A percentile compares a stretch with the other conserved stretches of the same genome.
phyloP scores from a whole-genome alignment of 2,329 filamentous ascomycete genomes.

The Cercospora canescens region DNA sequence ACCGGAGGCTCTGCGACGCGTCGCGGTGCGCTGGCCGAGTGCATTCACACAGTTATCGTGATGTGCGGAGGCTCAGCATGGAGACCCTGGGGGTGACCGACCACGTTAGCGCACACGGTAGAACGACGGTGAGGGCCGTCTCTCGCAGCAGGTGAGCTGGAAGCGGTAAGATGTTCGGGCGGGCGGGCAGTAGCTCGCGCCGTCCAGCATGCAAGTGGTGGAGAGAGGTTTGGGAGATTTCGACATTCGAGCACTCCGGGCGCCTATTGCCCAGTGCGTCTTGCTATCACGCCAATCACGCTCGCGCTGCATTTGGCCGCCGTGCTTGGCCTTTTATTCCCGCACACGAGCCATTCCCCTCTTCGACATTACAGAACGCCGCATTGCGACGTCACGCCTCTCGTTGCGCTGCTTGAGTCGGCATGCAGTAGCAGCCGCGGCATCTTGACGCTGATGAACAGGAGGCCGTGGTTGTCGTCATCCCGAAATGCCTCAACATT shows the following conservation, averaged over 20 bases:
- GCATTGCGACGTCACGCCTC: background rate
- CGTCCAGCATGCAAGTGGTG: slow-evolving; percentile 1
- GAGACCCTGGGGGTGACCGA: background rate
- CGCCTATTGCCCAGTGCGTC: background rate
- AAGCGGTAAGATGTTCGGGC: background rate
- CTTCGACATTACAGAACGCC: slow-evolving; percentile 5
- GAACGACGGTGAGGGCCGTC: slow-evolving; percentile 9
- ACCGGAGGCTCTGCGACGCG: too few relatives aligned
- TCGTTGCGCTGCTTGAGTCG: background rate
- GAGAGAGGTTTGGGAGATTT: slow-evolving; percentile 10
- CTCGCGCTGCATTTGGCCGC: background rate
- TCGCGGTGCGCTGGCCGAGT: background rate
- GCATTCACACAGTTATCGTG: background rate
- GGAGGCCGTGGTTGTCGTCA: background rate
- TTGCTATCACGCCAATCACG: background rate
- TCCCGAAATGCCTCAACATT: background rate
- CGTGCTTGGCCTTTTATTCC: background rate
- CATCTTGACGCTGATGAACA: background rate
- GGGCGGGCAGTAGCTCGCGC: background rate
- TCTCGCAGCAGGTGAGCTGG: background rate
- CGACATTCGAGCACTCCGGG: slow-evolving; percentile 5
- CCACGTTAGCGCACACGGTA: background rate
- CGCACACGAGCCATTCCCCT: background rate
- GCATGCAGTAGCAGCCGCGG: background rate
- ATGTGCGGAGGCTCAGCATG: background rate